These are phyloP conservation scores for Rhodocollybia butyracea DNA, from an alignment of 768 basidiomycete genomes.

Conservation along the genomic window DNA sequence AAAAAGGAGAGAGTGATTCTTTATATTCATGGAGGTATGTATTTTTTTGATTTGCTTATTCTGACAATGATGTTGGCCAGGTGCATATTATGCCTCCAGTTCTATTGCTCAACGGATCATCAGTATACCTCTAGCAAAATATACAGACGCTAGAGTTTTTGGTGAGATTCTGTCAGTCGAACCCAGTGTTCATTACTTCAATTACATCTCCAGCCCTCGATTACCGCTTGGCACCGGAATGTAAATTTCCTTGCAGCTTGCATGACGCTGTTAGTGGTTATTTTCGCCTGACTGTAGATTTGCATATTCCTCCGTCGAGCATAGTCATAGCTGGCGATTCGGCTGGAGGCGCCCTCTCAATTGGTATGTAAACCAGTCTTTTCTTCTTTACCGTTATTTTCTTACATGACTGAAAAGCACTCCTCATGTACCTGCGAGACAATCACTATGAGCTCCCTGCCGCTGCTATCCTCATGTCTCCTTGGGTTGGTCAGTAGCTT, in stretches of 20 bases:
- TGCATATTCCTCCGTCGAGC: slow-evolving; percentile 89
- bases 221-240: slow-evolving; percentile 95
- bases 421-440: slow-evolving; percentile 94
- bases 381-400: background rate
- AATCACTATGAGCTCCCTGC: slow-evolving; percentile 81
- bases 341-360: slow-evolving; percentile 85
- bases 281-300: slow-evolving; percentile 80
- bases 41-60: slow-evolving; percentile 4
- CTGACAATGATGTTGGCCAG: slow-evolving; percentile 30
- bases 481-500: slow-evolving; percentile 90
- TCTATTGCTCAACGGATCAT: slow-evolving; percentile 88
- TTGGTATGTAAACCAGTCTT: slow-evolving; percentile 23
- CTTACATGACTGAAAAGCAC: slow-evolving; percentile 31
- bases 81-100: slow-evolving; percentile 91
- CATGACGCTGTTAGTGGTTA: slow-evolving; percentile 89
- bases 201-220: slow-evolving; percentile 63
- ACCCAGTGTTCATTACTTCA: background rate
- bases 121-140: slow-evolving; percentile 88
- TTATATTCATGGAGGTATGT: slow-evolving; percentile 88
- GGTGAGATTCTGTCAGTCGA: slow-evolving; percentile 25
- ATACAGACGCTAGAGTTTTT: slow-evolving; percentile 86
- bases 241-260: slow-evolving; percentile 83
- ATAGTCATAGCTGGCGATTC: slow-evolving; percentile 89
- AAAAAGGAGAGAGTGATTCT: slow-evolving; percentile 80
- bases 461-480: slow-evolving; percentile 86